Base-by-base conservation (phyloP, 2,329 filamentous ascomycete genomes). In the Diaporthe longicolla region DNA sequence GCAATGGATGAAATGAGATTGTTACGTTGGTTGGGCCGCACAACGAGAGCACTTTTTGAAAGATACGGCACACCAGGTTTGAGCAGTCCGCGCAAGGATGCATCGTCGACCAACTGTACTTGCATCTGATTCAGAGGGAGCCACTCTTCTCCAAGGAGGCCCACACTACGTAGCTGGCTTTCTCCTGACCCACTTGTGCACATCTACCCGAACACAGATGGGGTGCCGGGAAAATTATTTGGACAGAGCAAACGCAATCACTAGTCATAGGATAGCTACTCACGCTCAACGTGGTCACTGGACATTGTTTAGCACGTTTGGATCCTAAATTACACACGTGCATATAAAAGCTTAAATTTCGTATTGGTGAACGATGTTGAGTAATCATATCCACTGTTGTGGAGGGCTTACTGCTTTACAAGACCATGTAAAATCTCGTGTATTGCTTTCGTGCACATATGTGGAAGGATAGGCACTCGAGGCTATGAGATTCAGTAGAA, bases 61-160 rank as follows among this genome's bases (percentile, higher is more conserved):
- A 7, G 24, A 37, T 37, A 37, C 11, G n/a, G 19, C 21, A 29
- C 58, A 15, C 6, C 45, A 48, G 13, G 9, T n/a, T 32, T 21
- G 15, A 63, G 26, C 17, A 29, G 59, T n/a, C 57, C 35, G 32
- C 35, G 40, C 24, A 61, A 65, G 19, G 40, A 48, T 45, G 40
- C 19, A 32, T 48, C 59, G 40, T 48, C 59, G 21, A 45, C 58
- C 58, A 11, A 45, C 8, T 24, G n/a, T 24, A 21, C 24, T 7
- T 13, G 9, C 48, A 19, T 11, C 8, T 26, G 40, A 29, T 63
- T 11, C 13, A 24, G 37, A 29, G 13, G 40, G 58, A 19, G 40
- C 58, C 58, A 63, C 58, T 63, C 43, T 40, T 63, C 40, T 15
- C 15, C n/a, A 26, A 21, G 19, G 40, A 48, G 59, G 29, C 32